Conservation (phyloP, 106 monocot genomes). For the Dioscorea alata region DNA sequence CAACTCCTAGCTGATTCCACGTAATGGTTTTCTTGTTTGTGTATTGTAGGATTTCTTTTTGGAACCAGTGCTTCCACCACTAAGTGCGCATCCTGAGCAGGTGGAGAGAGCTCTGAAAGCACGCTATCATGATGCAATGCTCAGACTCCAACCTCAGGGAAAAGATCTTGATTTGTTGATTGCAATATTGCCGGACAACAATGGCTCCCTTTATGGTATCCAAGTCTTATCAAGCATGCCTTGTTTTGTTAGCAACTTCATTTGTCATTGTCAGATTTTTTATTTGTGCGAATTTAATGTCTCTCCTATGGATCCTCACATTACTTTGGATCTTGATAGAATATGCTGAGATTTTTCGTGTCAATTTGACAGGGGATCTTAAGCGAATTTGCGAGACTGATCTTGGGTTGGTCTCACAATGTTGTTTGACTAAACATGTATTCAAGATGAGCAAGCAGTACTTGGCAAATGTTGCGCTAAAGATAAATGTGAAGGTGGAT, state of each 20-base stretch:
- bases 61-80: conserved; percentile 63
- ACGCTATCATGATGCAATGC: conserved; percentile 57
- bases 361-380: conserved; percentile 57
- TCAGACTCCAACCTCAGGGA: conserved; percentile 34
- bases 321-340: background rate
- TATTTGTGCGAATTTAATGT: background rate
- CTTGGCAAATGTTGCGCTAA: conserved; percentile 94
- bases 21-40: background rate
- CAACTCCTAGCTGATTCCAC: too few species aligned
- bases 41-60: conserved; percentile 58
- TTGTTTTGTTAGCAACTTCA: too few species aligned
- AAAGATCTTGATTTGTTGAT: conserved; percentile 81
- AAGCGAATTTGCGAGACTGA: conserved; percentile 98
- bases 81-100: conserved; percentile 57
- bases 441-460: conserved; percentile 85
- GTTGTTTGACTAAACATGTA: conserved; percentile 92
- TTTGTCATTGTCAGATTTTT: too few species aligned
- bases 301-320: background rate
- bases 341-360: background rate
- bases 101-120: conserved; percentile 71
- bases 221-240: background rate
- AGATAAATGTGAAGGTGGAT: conserved; percentile 93
- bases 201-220: conserved; percentile 96
- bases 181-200: conserved; percentile 91
- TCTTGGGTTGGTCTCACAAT: conserved; percentile 92